Conservation (phyloP, 805 yeast species). For the Diddensiella caesifluorescens region DNA sequence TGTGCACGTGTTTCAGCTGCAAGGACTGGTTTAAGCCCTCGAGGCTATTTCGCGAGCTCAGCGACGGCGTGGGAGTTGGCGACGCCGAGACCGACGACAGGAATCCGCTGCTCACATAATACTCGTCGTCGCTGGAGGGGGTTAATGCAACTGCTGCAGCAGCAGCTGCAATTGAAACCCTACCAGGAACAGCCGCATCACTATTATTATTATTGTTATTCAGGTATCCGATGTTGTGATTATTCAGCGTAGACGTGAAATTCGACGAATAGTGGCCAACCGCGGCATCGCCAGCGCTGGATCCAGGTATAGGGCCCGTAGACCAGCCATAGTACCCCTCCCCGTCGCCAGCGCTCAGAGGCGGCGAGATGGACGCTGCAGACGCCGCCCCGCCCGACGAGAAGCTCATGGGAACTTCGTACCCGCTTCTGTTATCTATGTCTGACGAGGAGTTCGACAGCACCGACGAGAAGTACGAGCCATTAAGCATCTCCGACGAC, state of each 20-base stretch:
- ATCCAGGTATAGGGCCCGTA: not conserved
- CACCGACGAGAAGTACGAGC: constrained; percentile 2
- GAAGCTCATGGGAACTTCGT: no score
- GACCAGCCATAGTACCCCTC: not conserved
- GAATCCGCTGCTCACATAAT: constrained; percentile 1
- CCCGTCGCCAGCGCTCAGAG: constrained; percentile 1
- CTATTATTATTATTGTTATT: not conserved
- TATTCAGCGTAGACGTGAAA: no score
- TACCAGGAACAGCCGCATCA: not conserved
- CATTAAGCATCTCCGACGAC: not conserved
- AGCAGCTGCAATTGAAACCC: not conserved
- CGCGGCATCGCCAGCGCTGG: no score
- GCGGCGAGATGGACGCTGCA: not conserved
- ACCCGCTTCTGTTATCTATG: not conserved
- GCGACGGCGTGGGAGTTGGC: constrained; percentile 1
- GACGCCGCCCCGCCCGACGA: not conserved
- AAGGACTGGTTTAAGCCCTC: constrained; percentile 1
- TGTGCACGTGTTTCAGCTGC: no score
- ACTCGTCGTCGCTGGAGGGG: not conserved
- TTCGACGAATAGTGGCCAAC: no score
- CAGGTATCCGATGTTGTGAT: no score
- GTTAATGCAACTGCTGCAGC: not conserved
- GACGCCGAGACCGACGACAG: not conserved
- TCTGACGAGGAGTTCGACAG: not conserved
- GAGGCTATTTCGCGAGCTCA: not conserved